These are phyloP conservation scores for Thermochaetoides thermophila DNA, from an alignment of 495 filamentous ascomycete genomes.

Conservation along the genomic window DNA sequence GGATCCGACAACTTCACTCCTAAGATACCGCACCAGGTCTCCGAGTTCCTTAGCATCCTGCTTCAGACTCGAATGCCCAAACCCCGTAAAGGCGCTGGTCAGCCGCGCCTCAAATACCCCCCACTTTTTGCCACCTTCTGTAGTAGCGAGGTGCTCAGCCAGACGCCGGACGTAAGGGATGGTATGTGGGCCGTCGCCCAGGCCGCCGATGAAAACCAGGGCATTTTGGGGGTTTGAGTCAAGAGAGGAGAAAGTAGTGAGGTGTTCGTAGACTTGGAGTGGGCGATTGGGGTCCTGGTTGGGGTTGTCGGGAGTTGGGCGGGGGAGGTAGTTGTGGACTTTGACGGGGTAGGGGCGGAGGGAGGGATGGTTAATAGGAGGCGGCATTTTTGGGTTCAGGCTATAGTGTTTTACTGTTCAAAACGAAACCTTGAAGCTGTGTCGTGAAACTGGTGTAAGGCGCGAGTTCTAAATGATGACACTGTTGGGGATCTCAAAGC, in stretches of 20 bases:
- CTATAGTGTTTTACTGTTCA: too few species aligned
- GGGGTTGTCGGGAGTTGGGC: neutral
- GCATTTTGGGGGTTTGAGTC: slow-evolving; percentile 34
- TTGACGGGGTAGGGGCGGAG: slow-evolving; percentile 3
- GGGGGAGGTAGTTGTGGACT: slow-evolving; percentile 6
- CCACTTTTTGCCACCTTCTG: slow-evolving; percentile 7
- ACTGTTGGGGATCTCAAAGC: too few species aligned
- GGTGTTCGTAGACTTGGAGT: slow-evolving; percentile 6
- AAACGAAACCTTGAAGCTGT: too few species aligned
- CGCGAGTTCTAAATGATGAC: too few species aligned
- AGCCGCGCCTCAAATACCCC: slow-evolving; percentile 31
- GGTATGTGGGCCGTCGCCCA: slow-evolving; percentile 65
- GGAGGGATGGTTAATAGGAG: slow-evolving; percentile 1
- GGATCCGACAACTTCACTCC: slow-evolving; percentile 21
- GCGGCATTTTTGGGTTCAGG: neutral
- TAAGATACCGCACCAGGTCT: slow-evolving; percentile 55
- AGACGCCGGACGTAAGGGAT: slow-evolving; percentile 51
- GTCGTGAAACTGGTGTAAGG: too few species aligned
- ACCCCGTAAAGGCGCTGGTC: slow-evolving; percentile 49
- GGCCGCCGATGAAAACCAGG: slow-evolving; percentile 71
- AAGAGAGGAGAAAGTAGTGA: neutral
- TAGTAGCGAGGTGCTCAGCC: slow-evolving; percentile 44
- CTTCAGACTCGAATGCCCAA: slow-evolving; percentile 51
- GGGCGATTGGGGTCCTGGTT: neutral
- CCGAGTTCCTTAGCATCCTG: slow-evolving; percentile 62